Evolutionary conservation across 2,329 filamentous ascomycete genomes (phyloP), one percentile per base, ranked within the genome.

Genomic region (Nemania diffusa): DNA sequence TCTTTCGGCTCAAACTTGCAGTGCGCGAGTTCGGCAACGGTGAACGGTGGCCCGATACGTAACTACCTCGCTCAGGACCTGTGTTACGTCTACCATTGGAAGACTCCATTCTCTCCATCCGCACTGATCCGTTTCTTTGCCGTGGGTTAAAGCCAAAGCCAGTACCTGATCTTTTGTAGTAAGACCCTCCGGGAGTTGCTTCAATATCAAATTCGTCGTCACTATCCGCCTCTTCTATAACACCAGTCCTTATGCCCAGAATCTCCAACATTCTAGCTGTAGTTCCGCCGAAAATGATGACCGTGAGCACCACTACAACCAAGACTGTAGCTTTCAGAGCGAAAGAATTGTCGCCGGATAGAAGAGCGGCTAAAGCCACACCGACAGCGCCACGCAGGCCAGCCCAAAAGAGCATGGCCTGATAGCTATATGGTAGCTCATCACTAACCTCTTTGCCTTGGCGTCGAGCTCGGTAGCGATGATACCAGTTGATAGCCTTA

Each of bases 341-440:
- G 65, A 90, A 91, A 0, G 90, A 90, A 76, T 97, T 96, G 60
- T 90, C 88, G 52, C 94, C 96, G 0, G 88, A 90, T 53, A 99
- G 86, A 27, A 97, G 91, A 24, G 95, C 95, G 34, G 96, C 96
- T 53, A 99, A 85, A 1, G 96, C 96, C 40, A 99, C 96, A 64
- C 96, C 96, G 73, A 99, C 96, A 53, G 96, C 96, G 74, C 96
- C 96, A 69, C 96, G 92, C 32, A 99, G 85, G 27, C 96, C 96
- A 17, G 96, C 96, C 96, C 96, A 99, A 82, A 97, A 99, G n/a
- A 99, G 88, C 96, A 99, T 98, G n/a, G 92, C 94, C 80, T 98
- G 96, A 80, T 98, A 97, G 73, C 93, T 93, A 77, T 94, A 97
- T 0, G 96, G 96, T 40, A 99, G 83, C 79, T 98, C 96, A 71